Evolutionary conservation across 345 rosid species (phyloP).

Genomic region (Acer negundo): DNA sequence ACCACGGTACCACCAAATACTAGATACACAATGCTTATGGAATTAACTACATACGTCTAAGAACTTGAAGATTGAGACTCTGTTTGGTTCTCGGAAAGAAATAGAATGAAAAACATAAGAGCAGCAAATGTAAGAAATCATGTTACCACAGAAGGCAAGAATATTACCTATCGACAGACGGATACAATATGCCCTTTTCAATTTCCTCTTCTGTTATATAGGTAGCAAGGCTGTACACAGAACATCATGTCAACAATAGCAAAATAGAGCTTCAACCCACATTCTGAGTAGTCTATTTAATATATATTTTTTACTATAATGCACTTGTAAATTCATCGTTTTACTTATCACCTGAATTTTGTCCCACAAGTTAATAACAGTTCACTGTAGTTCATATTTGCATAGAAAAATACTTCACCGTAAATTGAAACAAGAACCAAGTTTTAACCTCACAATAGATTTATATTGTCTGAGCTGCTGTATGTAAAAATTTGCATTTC

Average conservation of each 20-base stretch:
- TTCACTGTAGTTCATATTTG: neutral
- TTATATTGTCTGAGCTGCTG: neutral
- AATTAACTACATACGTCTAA: neutral
- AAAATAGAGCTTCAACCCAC: constrained; percentile 5
- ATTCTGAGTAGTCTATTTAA: neutral
- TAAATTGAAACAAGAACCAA: neutral
- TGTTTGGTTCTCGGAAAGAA: neutral
- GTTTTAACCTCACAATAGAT: neutral
- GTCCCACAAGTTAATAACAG: neutral
- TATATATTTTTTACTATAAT: neutral
- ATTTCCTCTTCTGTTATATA: constrained; percentile 91
- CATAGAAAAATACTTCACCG: neutral
- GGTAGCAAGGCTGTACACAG: constrained; percentile 80
- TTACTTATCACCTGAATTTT: neutral
- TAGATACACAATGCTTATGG: neutral
- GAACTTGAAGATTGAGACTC: neutral
- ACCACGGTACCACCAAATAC: neutral
- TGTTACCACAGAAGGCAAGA: constrained; percentile 1
- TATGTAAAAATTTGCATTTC: neutral
- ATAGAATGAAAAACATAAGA: neutral
- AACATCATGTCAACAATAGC: constrained; percentile 22
- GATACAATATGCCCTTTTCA: constrained; percentile 75
- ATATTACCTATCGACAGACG: constrained; percentile 76
- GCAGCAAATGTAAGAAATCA: neutral
- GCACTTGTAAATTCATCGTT: constrained; percentile 1